Evolutionary conservation across 192 early-diverging fungal genomes (phyloP), one percentile per base, ranked within the genome.

Genomic region (Coemansia sp.): DNA sequence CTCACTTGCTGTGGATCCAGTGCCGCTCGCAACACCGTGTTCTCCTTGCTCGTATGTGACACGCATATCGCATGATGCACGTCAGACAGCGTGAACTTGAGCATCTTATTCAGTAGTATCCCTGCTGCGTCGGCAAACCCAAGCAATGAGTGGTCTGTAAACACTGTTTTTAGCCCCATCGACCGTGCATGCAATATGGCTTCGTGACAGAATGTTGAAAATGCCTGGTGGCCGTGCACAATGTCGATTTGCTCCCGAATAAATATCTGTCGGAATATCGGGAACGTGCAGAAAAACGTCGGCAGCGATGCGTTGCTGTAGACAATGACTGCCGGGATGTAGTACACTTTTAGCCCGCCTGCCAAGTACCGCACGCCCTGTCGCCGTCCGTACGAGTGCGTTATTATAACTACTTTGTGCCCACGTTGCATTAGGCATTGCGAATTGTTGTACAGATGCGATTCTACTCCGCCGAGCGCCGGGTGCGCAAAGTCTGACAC

Each of bases 401-500:
- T 96, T 15, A 99, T 83, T 27, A 99, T 92, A 29, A 98, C 82
- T 27, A 98, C 94, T 81, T 95, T 96, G 79, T 98, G 97, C 4
- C 94, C 97, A 3, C 93, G 87, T 67, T 84, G 86, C 50, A 94
- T 90, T 24, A 99, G 83, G 63, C 90, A 85, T 75, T 93, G 91
- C 25, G 95, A 92, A 41, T 96, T 85, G 70, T 92, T 90, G 69
- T 93, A 96, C 23, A 98, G 75, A 77, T 99, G 97, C 38, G 86
- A 87, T 70, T 99, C 97, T 9, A 99, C 92, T 11, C 97, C 97
- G 52, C 97, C 97, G 68, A 94, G 87, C 63, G 92, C 95, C 24
- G 97, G 97, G 73, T 94, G 98, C 80, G 98, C 97, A 75, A 98
- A 97, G 80, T 99, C 97, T 5, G 92, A 95, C 3, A 96, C 94